A percentile compares a stretch with the other conserved stretches of the same genome.
Evolutionary conservation across 345 rosid genomes (phyloP).

Genomic region (Leavenworthia alabamica): DNA sequence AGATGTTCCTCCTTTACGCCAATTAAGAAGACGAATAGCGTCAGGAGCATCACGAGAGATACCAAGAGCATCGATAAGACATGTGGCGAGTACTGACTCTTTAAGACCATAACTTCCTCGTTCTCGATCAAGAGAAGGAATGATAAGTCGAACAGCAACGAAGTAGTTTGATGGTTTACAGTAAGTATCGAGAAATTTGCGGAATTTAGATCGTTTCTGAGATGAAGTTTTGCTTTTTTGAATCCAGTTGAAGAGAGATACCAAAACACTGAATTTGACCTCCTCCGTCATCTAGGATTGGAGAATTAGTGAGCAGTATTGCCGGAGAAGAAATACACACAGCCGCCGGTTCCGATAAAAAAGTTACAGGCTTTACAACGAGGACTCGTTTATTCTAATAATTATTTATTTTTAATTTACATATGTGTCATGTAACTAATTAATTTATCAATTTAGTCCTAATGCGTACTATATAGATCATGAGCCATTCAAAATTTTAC

Average conservation of each 20-base stretch:
- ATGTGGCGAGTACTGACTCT: conserved; percentile 83
- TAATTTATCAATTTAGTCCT: too few relatives aligned
- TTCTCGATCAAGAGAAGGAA: conserved; percentile 81
- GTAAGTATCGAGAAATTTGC: conserved; percentile 79
- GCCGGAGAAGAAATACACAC: too few relatives aligned
- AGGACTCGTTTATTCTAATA: too few relatives aligned
- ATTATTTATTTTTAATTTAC: too few relatives aligned
- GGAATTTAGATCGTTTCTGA: conserved; percentile 80
- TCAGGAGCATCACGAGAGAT: conserved; percentile 85
- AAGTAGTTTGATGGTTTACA: conserved; percentile 67
- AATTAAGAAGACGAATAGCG: conserved; percentile 78
- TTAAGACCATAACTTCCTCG: conserved; percentile 87
- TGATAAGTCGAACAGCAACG: conserved; percentile 66
- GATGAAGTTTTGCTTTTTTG: conserved; percentile 61
- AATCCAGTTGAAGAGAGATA: conserved; percentile 83
- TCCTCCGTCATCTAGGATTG: conserved; percentile 49
- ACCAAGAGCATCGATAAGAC: conserved; percentile 79
- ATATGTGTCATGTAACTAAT: too few relatives aligned
- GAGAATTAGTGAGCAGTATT: too few relatives aligned
- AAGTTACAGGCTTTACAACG: too few relatives aligned
- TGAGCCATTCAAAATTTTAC: too few relatives aligned
- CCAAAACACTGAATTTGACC: conserved; percentile 58
- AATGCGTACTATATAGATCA: too few relatives aligned
- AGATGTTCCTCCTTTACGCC: conserved; percentile 83
- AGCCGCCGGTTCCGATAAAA: too few relatives aligned